Conservation (phyloP, 1,284 basidiomycete species). For the Sporisorium reilianum region DNA sequence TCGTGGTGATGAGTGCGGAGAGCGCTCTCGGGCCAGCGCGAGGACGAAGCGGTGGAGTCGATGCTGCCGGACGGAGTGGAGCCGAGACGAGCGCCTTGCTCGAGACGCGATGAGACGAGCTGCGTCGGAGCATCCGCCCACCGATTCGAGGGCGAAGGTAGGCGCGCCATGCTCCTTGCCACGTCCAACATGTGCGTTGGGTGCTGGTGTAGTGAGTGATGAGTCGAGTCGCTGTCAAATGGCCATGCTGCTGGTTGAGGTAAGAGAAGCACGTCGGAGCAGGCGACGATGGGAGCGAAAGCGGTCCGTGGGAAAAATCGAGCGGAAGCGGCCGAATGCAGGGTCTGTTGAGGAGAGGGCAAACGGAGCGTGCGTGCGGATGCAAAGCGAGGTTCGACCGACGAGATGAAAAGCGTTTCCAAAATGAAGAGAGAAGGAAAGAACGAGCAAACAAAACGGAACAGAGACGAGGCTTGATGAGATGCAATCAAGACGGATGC, state of each 20-base stretch:
- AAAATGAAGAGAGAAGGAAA: background rate
- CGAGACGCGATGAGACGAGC: conserved; percentile 42
- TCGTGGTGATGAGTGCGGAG: conserved; percentile 3
- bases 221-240: background rate
- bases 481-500: background rate
- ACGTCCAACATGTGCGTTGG: conserved; percentile 25
- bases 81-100: conserved; percentile 29
- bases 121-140: conserved; percentile 38
- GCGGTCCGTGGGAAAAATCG: too few species aligned
- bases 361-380: conserved; percentile 4
- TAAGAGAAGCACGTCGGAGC: background rate
- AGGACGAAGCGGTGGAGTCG: conserved; percentile 21
- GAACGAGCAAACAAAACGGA: background rate
- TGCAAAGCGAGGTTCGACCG: background rate
- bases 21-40: conserved; percentile 12
- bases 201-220: background rate
- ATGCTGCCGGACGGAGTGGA: conserved; percentile 27
- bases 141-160: conserved; percentile 10
- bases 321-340: too few species aligned
- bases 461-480: too few species aligned
- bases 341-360: background rate
- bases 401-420: background rate
- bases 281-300: too few species aligned
- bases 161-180: conserved; percentile 24
- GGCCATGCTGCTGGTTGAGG: background rate